These are phyloP conservation scores for Rasamsonia emersonii DNA, from an alignment of 2,329 filamentous ascomycete species.

Conservation along the genomic window DNA sequence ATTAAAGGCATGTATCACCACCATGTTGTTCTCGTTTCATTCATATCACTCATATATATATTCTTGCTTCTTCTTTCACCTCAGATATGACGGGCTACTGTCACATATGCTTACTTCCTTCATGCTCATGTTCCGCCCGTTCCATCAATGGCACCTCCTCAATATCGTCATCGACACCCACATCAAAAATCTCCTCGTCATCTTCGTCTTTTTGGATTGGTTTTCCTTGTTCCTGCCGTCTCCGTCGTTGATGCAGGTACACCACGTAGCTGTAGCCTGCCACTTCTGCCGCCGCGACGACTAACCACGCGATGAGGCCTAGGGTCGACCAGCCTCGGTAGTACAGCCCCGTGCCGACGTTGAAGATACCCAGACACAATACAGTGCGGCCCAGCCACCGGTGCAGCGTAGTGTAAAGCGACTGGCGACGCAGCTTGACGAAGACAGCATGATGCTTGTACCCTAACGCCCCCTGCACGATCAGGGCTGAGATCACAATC, in stretches of 20 bases:
- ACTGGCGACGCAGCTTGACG: slow-evolving; percentile 8
- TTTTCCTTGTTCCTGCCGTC: slow-evolving; percentile 4
- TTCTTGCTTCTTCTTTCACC: no score
- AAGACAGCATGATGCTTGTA: slow-evolving; percentile 12
- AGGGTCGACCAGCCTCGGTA: slow-evolving; percentile 6
- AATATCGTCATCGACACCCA: slow-evolving; percentile 7
- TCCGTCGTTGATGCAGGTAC: slow-evolving; percentile 5
- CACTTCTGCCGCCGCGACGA: slow-evolving; percentile 7
- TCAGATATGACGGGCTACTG: no score
- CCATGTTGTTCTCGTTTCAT: no score
- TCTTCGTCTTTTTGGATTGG: slow-evolving; percentile 3
- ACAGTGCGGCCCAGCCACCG: slow-evolving; percentile 9
- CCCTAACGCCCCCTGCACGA: slow-evolving; percentile 8
- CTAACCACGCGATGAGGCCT: slow-evolving; percentile 7
- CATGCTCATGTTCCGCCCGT: slow-evolving; percentile 2
- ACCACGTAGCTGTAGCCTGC: slow-evolving; percentile 6
- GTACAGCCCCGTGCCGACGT: slow-evolving; percentile 10
- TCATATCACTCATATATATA: no score
- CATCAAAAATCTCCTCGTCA: slow-evolving; percentile 7
- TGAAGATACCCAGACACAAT: slow-evolving; percentile 8
- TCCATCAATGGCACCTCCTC: slow-evolving; percentile 10
- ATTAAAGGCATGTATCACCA: no score
- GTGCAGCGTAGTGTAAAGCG: slow-evolving; percentile 7
- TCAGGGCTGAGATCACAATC: slow-evolving; percentile 4
- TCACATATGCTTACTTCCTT: slow-evolving; percentile 1